Evolutionary conservation across 1,284 basidiomycete species (phyloP).

Genomic region (Anthracocystis walkeri): DNA sequence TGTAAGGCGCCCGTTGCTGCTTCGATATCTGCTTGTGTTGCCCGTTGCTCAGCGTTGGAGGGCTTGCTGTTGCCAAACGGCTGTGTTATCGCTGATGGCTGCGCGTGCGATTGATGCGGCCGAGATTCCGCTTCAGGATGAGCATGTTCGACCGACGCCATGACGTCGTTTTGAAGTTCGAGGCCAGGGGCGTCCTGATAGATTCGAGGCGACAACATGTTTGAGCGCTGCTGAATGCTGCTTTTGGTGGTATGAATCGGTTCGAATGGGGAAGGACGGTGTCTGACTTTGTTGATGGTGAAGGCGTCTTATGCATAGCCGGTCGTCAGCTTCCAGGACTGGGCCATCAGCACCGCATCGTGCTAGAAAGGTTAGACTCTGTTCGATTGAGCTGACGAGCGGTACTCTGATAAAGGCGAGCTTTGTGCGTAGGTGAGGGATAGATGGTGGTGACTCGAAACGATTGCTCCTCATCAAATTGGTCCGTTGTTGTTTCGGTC

Average conservation of each 20-base stretch:
- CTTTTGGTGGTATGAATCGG: background rate
- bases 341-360: background rate
- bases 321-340: background rate
- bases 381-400: too few species aligned
- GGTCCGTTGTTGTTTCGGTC: constrained; percentile 1
- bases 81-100: constrained; percentile 1
- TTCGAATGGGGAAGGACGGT: background rate
- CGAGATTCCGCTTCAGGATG: constrained; percentile 11
- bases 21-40: constrained; percentile 19
- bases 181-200: constrained; percentile 48
- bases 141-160: constrained; percentile 17
- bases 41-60: background rate
- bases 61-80: background rate
- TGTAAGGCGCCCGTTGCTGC: constrained; percentile 11
- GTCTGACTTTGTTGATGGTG: background rate
- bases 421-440: background rate
- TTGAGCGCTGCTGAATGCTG: background rate
- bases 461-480: background rate
- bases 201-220: constrained; percentile 10
- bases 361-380: background rate
- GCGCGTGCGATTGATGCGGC: background rate
- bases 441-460: constrained; percentile 22
- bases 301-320: constrained; percentile 6
- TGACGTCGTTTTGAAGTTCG: constrained; percentile 30
- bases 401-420: too few species aligned